Evolutionary conservation across 2,329 filamentous ascomycete species (phyloP).

Genomic region (Penicillium sclerotigenum): DNA sequence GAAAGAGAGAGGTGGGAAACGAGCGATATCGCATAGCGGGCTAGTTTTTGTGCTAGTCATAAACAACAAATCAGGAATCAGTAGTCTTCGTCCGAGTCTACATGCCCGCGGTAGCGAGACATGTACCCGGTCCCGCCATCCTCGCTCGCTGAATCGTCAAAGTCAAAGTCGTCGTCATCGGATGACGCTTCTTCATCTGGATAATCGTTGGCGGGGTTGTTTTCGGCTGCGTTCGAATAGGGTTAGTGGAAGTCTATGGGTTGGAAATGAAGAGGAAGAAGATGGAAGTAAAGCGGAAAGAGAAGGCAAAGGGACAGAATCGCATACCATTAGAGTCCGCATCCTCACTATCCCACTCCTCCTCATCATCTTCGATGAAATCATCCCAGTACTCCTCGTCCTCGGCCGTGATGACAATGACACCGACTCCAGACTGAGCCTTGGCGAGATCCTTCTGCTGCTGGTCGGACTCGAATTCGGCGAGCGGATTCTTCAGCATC

Average conservation of each 20-base stretch:
- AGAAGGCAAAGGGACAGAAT: neutral
- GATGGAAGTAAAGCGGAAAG: neutral
- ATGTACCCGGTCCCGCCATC: slow-evolving; percentile 25
- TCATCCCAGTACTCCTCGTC: slow-evolving; percentile 56
- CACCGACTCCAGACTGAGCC: slow-evolving; percentile 37
- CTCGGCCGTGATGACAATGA: slow-evolving; percentile 43
- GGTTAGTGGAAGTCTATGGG: neutral
- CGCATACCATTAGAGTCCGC: slow-evolving; percentile 58
- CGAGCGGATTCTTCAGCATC: slow-evolving; percentile 36
- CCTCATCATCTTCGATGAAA: slow-evolving; percentile 54
- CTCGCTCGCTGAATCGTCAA: slow-evolving; percentile 37
- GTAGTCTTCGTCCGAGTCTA: slow-evolving; percentile 32
- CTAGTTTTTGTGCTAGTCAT: neutral
- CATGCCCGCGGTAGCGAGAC: slow-evolving; percentile 21
- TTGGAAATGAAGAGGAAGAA: neutral
- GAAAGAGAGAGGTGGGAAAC: neutral
- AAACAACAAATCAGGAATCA: neutral
- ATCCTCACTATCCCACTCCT: slow-evolving; percentile 58
- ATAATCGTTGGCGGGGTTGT: slow-evolving; percentile 51
- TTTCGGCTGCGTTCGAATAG: slow-evolving; percentile 39
- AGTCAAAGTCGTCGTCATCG: slow-evolving; percentile 47
- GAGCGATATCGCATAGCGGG: neutral
- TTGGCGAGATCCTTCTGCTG: slow-evolving; percentile 30
- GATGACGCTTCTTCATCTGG: slow-evolving; percentile 50
- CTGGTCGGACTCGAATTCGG: slow-evolving; percentile 28